Conservation (phyloP, 2,329 filamentous ascomycete species). For the Chaetomium strumarium region DNA sequence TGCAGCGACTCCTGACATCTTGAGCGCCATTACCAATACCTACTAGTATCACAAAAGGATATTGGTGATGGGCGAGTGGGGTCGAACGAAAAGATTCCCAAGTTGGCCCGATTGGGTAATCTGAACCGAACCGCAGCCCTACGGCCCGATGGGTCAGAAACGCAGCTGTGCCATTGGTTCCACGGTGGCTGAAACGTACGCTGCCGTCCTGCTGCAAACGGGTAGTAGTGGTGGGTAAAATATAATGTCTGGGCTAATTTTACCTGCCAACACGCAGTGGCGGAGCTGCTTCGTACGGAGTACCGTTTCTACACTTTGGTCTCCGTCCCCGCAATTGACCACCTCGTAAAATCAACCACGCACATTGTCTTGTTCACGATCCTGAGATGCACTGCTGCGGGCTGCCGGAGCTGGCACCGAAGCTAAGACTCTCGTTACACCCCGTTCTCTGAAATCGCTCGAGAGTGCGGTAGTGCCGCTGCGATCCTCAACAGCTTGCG, state of each 20-base stretch:
- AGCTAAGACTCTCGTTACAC: no score
- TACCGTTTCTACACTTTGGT: background rate
- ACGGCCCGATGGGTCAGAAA: background rate
- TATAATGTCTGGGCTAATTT: slow-evolving; percentile 13
- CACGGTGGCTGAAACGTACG: background rate
- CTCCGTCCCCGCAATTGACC: slow-evolving; percentile 1
- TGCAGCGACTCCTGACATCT: no score
- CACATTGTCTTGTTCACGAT: background rate
- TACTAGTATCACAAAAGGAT: no score
- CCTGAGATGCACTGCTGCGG: background rate
- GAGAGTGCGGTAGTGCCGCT: no score
- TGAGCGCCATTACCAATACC: no score
- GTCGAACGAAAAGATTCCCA: no score
- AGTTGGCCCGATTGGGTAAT: background rate
- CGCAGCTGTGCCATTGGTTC: background rate
- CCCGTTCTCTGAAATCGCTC: no score
- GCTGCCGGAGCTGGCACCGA: background rate
- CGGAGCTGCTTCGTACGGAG: background rate
- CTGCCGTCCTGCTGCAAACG: no score
- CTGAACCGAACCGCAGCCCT: slow-evolving; percentile 12
- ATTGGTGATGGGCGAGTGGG: no score
- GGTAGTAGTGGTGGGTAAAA: slow-evolving; percentile 7
- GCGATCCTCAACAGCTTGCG: no score
- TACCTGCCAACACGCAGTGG: slow-evolving; percentile 4
- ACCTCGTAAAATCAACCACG: slow-evolving; percentile 14